Base-by-base conservation (phyloP, 169 alveolate species). In the Eimeria necatrix region DNA sequence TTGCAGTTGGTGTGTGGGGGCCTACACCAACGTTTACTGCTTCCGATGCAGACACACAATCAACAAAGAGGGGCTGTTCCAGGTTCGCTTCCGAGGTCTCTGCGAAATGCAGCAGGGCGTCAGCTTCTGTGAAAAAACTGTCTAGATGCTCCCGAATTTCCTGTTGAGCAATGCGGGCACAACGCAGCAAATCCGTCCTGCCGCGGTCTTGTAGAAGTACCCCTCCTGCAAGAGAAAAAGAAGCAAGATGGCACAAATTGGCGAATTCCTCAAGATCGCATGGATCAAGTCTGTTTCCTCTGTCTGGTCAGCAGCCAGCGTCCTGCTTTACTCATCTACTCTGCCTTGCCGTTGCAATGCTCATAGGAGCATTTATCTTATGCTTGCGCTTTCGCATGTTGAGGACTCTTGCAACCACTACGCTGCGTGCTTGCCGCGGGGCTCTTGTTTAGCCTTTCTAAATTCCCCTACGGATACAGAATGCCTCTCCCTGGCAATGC, bases 161-260 rank as follows among this genome's bases (percentile, higher is more conserved):
- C 87, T 18, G 9, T 22, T 14, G n/a, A 41, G 87, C 87, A 14
- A 6, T 26, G 1, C 12, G 14, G 1, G 87, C 87, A 14, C 32
- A 12, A 18, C 12, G 64, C 87, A 76, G 87, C 87, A 76, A 49
- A 10, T 4, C 26, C 61, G 59, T 24, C 61, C 46, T 32, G 10
- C 6, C 9, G 22, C n/a, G 59, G 87, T 76, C 87, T 48, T 60
- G 26, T 49, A 76, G 87, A 20, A 76, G 14, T 76, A 22, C 18
- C 10, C 87, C 87, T 48, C 87, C 87, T 76, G 87, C 87, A 76
- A 49, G 24, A 16, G 48, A 14, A 68, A n/a, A 10, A 12, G 68
- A 56, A 1, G 68, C 68, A 12, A 56, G 68, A 10, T 56, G 68
- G 20, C 68, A 12, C 68, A 0, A 18, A 12, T 18, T 56, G 68